Conservation (phyloP, 768 basidiomycete species). For the Exidia glandulosa region DNA sequence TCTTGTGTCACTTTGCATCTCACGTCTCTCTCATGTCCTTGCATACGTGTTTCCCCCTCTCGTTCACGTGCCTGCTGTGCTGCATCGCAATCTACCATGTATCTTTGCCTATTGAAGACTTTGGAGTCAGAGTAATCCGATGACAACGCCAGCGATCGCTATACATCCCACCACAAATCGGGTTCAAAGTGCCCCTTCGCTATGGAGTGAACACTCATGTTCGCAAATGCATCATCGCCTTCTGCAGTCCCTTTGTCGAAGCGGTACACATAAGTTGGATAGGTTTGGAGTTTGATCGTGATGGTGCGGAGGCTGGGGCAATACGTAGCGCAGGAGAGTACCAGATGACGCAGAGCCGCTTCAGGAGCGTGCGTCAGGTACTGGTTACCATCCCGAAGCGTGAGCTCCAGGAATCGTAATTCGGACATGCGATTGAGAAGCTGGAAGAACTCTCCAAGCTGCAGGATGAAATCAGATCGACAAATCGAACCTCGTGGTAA, state of each 20-base stretch:
- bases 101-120: neutral
- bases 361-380: neutral
- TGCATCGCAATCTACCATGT: neutral
- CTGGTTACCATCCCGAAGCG: neutral
- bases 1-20: conserved; percentile 1
- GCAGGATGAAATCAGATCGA: neutral
- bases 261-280: neutral
- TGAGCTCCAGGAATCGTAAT: neutral
- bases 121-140: neutral
- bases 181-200: neutral
- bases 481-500: neutral
- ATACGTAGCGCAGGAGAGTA: neutral
- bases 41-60: conserved; percentile 2
- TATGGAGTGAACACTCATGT: neutral
- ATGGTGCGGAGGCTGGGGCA: neutral
- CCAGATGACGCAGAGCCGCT: no score
- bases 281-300: neutral
- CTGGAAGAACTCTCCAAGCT: neutral
- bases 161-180: neutral
- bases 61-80: neutral
- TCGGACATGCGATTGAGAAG: neutral
- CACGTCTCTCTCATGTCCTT: conserved; percentile 5
- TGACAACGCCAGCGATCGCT: neutral
- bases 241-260: neutral
- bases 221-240: neutral